A percentile compares a stretch with the other conserved stretches of the same genome.
These are phyloP conservation scores for Ballota nigra DNA, from an alignment of 257 asterid genomes.

Conservation along the genomic window DNA sequence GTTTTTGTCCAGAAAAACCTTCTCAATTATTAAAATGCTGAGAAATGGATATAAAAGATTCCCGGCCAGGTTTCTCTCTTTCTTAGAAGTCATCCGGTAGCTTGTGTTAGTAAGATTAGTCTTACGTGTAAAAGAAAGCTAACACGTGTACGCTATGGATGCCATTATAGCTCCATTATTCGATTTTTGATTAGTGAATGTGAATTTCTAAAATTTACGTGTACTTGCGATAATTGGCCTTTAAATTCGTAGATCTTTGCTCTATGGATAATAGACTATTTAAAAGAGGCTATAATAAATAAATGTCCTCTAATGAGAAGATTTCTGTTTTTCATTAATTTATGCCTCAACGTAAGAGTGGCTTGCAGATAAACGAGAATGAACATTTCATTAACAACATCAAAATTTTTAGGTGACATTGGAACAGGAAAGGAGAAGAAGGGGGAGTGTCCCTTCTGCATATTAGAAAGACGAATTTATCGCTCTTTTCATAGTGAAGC, in stretches of 20 bases:
- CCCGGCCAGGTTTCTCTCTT: background rate
- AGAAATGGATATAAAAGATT: background rate
- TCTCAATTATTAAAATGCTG: background rate
- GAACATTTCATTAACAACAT: slow-evolving; percentile 9
- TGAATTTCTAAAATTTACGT: background rate
- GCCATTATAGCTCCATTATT: background rate
- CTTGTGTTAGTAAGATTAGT: background rate
- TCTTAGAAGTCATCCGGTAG: background rate
- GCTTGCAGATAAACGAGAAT: background rate
- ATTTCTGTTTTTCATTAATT: slow-evolving; percentile 8
- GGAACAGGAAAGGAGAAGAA: slow-evolving; percentile 69
- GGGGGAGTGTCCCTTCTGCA: slow-evolving; percentile 95
- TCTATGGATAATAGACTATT: no score
- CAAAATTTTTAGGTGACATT: slow-evolving; percentile 55
- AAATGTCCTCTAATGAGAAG: background rate
- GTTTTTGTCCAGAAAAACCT: background rate
- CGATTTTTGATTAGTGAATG: background rate
- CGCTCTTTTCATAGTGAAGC: slow-evolving; percentile 77
- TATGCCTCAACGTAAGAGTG: slow-evolving; percentile 1
- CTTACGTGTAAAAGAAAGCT: background rate
- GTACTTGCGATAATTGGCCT: background rate
- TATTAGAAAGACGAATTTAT: slow-evolving; percentile 75
- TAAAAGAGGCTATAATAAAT: background rate
- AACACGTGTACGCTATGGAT: background rate
- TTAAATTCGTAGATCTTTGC: no score